A percentile compares a stretch with the other conserved stretches of the same genome.
Conservation (phyloP, 805 yeast genomes). For the Groenewaldozyma salmanticensis region DNA sequence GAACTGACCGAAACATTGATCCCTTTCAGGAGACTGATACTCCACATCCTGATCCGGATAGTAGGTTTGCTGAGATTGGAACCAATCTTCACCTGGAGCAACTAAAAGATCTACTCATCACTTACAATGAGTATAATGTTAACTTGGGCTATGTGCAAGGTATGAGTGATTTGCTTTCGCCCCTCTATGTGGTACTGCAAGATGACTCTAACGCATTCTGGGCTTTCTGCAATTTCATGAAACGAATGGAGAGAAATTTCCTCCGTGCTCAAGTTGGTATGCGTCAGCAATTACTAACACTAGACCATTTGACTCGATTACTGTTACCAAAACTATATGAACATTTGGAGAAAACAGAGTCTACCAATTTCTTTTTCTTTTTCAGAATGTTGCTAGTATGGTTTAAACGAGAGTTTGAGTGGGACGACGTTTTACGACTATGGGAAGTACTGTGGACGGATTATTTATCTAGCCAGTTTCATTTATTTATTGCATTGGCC, state of each 20-base stretch:
- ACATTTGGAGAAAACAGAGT: conserved; percentile 80
- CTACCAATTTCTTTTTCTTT: conserved; percentile 84
- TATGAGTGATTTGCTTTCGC: conserved; percentile 89
- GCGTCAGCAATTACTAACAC: conserved; percentile 73
- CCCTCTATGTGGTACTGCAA: conserved; percentile 50
- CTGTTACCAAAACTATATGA: conserved; percentile 78
- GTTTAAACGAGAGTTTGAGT: conserved; percentile 85
- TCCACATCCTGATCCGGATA: conserved; percentile 33
- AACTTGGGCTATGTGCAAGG: conserved; percentile 96
- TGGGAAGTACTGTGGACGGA: conserved; percentile 96
- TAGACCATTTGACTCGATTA: conserved; percentile 79
- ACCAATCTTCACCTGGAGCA: conserved; percentile 71
- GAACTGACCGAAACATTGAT: conserved; percentile 76
- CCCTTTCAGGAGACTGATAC: conserved; percentile 45
- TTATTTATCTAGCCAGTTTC: conserved; percentile 76
- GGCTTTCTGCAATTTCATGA: conserved; percentile 84
- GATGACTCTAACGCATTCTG: conserved; percentile 81
- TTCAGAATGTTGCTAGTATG: conserved; percentile 92
- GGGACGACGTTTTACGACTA: conserved; percentile 64
- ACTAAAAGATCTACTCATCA: conserved; percentile 68
- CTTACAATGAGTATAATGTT: conserved; percentile 75
- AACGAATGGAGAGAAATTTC: conserved; percentile 90
- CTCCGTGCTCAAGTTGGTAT: conserved; percentile 88
- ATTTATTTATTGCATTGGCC: conserved; percentile 77
- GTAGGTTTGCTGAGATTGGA: conserved; percentile 49